Base-by-base conservation (phyloP, 352 stramenopile species). In the Phytophthora syringae region DNA sequence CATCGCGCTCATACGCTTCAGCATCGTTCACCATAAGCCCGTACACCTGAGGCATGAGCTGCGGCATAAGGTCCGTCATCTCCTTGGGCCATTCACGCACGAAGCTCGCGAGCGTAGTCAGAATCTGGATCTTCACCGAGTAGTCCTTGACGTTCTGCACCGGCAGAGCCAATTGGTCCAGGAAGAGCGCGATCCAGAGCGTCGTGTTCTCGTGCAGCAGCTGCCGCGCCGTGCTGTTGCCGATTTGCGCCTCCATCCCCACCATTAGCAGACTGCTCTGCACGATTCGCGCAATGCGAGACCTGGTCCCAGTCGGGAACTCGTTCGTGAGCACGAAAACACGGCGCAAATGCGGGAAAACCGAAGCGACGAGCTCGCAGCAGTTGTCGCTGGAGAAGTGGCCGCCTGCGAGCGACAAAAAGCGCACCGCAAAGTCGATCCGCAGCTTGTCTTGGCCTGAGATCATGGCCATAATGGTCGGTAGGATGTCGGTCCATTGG, bases 41-140 rank as follows among this genome's bases (percentile, higher is more conserved):
- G 59, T 88, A 91, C 6, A 94, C 66, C 27, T 84, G 79, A 36
- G 86, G 84, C 73, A 94, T 74, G 45, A 93, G 82, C 60, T 91
- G 69, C 15, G 86, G 82, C 62, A 94, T 62, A 9, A 92, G 37
- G 22, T 88, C 77, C 15, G 77, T 74, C 82, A 92, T 93, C 61
- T 94, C 79, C 70, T 88, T 90, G 52, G 86, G 83, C 86, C 86
- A 94, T 55, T 94, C 86, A 20, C 84, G 77, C 54, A 93, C 82
- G 67, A 95, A 93, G 67, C 80, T 89, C n/a, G 70, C 77, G 20
- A 95, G 79, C 37, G 80, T 84, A 11, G 70, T 76, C 32, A 95
- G 60, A 44, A 95, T 80, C 67, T 93, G 80, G 61, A 95, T 93
- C 72, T 89, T 85, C 57, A 93, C 74, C 1, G 76, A 69, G 43